Evolutionary conservation across 192 early-diverging fungal genomes (phyloP), one percentile per base, ranked within the genome.

Genomic region (Phycomyces blakesleeanus): DNA sequence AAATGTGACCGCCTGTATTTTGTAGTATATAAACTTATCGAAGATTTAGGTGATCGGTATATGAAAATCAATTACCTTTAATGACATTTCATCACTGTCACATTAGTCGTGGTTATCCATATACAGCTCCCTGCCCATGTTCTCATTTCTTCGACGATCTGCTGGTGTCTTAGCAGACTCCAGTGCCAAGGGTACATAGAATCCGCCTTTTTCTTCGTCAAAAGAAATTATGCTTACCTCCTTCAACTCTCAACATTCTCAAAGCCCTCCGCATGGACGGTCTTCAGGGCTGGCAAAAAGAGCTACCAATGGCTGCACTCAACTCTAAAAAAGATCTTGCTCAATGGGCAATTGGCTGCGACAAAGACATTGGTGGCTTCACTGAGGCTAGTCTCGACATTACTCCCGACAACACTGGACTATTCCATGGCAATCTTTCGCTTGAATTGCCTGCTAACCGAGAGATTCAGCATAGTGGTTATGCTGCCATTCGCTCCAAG

Each of bases 281-380:
- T 26, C 60, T 76, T 42, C 72, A 72, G 53, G 73, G 70, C 1
- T 91, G 93, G 87, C 81, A 87, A 59, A 77, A 80, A 37, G 89
- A 92, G 58, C 68, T 88, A 56, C 79, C 83, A 9, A 82, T 97
- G 77, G 83, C 81, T n/a, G 62, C 77, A 3, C 72, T 94, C 38
- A 83, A 83, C 34, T 68, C 63, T 7, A 75, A 83, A 27, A 76
- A 83, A 29, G 88, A 89, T 66, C 61, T 98, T 34, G 64, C 87
- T 40, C 58, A 76, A 21, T 98, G 93, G 91, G 70, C 85, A 14
- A 80, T 93, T 24, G 96, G 96, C 0, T 90, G 87, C 1, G 96
- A 98, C 75, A 86, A 87, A 55, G 94, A 98, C 72, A 91, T 98
- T 78, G 94, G 94, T 21, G 85, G 92, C 15, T 78, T 80, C 52